These are phyloP conservation scores for Boletus sensibilis DNA, from an alignment of 768 basidiomycete species.

Conservation along the genomic window DNA sequence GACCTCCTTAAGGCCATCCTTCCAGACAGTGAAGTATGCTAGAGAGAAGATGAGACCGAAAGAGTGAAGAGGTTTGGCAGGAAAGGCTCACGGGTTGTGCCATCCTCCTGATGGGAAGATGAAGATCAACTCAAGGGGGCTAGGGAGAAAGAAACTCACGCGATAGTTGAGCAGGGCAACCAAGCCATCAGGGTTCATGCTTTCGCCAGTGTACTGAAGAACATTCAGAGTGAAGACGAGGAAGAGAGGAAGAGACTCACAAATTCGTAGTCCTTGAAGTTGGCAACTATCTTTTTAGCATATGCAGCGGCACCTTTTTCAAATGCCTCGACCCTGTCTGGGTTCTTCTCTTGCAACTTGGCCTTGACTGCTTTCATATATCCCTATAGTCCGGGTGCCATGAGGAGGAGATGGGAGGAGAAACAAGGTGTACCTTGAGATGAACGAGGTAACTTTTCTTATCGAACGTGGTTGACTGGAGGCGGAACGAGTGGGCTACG, in stretches of 20 bases:
- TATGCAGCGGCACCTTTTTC: constrained; percentile 75
- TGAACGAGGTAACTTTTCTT: constrained; percentile 83
- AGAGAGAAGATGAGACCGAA: constrained; percentile 12
- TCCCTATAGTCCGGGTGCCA: constrained; percentile 41
- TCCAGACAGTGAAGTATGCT: constrained; percentile 97
- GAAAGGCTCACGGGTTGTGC: constrained; percentile 66
- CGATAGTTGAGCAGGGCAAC: constrained; percentile 94
- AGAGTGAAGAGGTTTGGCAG: not conserved
- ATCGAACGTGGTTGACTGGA: constrained; percentile 78
- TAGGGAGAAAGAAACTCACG: constrained; percentile 37
- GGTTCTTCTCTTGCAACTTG: constrained; percentile 50
- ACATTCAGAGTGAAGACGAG: not conserved
- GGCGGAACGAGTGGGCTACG: constrained; percentile 87
- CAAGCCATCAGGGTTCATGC: constrained; percentile 89
- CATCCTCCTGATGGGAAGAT: constrained; percentile 56
- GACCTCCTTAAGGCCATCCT: constrained; percentile 82
- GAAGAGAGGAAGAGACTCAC: constrained; percentile 41
- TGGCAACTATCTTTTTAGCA: constrained; percentile 86
- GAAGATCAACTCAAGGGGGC: constrained; percentile 1
- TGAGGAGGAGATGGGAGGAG: not conserved
- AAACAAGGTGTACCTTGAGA: constrained; percentile 57
- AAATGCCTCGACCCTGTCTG: constrained; percentile 68
- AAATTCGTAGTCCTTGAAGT: constrained; percentile 95
- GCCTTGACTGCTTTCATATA: constrained; percentile 94
- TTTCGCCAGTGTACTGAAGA: constrained; percentile 64